Base-by-base conservation (phyloP, 768 basidiomycete genomes). In the Lactifluus pinguis region DNA sequence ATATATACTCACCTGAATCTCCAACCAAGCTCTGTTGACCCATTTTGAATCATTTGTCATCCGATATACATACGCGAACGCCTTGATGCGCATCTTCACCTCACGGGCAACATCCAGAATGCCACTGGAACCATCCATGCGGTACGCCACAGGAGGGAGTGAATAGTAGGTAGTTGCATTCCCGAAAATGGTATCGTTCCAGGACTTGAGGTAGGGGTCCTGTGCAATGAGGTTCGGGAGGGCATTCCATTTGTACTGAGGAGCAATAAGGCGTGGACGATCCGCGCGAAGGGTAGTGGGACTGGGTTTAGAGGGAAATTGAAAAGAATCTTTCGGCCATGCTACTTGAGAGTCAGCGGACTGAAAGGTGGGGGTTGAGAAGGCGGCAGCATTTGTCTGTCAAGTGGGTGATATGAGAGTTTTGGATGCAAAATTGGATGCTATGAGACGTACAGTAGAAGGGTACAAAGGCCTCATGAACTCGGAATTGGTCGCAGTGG, bases 11-110 rank as follows among this genome's bases (percentile, higher is more conserved):
- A 92, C 94, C 74, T 84, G 78, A 39, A 99, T 74, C 73, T 99
- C 97, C 9, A 69, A 69, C 85, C 85, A 97, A 14, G 85, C 78
- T 54, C 93, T 82, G 69, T 98, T 91, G 7, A 85, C 85, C 89
- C 91, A 99, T 70, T 82, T 84, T 10, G 91, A 94, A 72, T 98
- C 86, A 63, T 93, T 92, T 55, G 92, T 89, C 83, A 97, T 85
- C 50, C 84, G 84, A 73, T 87, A 98, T 36, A 80, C 93, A 68
- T 98, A 99, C 1, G 84, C 83, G 75, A 91, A 93, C 53, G 90
- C 91, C 75, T 99, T 99, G 74, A 98, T 77, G 57, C 91, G 82
- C 76, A 87, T 79, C 74, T 99, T 98, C 69, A 95, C 79, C 72
- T 88, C 82, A 62, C 97, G 86, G 19, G 95, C 87, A 63, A 84